Base-by-base conservation (phyloP, 371 early-diverging fungal species). In the Mortierella sp. region DNA sequence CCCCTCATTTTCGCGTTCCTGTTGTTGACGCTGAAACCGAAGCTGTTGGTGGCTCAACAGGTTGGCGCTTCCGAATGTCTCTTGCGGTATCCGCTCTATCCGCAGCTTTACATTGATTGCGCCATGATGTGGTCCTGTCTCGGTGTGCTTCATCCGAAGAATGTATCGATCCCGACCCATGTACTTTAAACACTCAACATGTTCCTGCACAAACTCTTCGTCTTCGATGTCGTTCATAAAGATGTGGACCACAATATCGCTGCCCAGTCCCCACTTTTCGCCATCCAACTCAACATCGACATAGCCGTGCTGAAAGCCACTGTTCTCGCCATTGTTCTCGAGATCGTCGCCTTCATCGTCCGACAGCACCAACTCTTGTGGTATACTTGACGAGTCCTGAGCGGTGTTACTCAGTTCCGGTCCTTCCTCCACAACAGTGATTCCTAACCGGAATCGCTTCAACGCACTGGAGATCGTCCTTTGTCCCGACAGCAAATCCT, bases 241-340 rank as follows among this genome's bases (percentile, higher is more conserved):
- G 47, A 88, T 84, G 34, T 83, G 84, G 7, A 88, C 84, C 8
- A 83, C 82, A 72, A 88, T 82, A 6, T 88, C 88, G 57, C 80
- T 81, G 14, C 84, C 84, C 24, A 77, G 44, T 0, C 84, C 88
- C 88, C 88, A 88, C n/a, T 76, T 81, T 57, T 88, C 88, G 44
- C 88, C 88, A 65, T 88, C 88, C 73, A 88, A 73, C 55, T 88
- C 88, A 26, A 88, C 88, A 60, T 88, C 88, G 6, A 88, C 88
- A 72, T 81, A 88, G 3, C 82, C 82, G 8, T 72, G 72, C 63
- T 72, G 75, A 1, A 54, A 52, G 14, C 31, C 48, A 4, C 73
- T 80, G 55, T 75, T 70, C 5, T 50, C 21, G 10, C 68, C 58
- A 5, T 70, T 75, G 55, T 21, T 72, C 13, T 80, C 82, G 21